Evolutionary conservation across 23 red algal species (phyloP).

Genomic region (Chondrus crispus): DNA sequence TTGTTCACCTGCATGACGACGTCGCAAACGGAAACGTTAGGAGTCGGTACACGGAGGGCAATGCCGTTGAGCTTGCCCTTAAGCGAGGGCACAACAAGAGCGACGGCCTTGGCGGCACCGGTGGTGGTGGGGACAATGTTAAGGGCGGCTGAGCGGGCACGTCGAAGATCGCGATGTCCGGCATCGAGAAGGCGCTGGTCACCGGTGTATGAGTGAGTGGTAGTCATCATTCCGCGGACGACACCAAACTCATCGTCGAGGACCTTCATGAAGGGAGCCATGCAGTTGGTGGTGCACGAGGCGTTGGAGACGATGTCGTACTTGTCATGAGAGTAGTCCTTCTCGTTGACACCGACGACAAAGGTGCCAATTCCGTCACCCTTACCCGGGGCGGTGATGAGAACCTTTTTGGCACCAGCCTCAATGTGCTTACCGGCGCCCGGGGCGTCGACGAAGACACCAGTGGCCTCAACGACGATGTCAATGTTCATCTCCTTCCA

Average conservation of each 20-base stretch:
- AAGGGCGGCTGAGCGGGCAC: slow-evolving; percentile 87
- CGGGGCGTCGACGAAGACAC: slow-evolving; percentile 87
- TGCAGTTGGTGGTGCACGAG: slow-evolving; percentile 98
- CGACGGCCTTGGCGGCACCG: slow-evolving; percentile 94
- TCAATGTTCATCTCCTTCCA: slow-evolving; percentile 87
- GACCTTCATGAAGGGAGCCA: slow-evolving; percentile 96
- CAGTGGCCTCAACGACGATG: slow-evolving; percentile 94
- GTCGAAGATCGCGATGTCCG: slow-evolving; percentile 91
- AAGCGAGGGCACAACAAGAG: slow-evolving; percentile 77
- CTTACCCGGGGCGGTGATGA: slow-evolving; percentile 98
- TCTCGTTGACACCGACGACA: slow-evolving; percentile 90
- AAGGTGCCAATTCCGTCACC: slow-evolving; percentile 82
- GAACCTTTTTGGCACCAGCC: slow-evolving; percentile 97
- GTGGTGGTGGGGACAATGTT: slow-evolving; percentile 99
- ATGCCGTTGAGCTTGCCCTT: slow-evolving; percentile 95
- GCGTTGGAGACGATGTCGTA: slow-evolving; percentile 94
- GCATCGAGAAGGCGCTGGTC: slow-evolving; percentile 95
- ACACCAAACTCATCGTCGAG: slow-evolving; percentile 95
- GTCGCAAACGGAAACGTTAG: slow-evolving; percentile 91
- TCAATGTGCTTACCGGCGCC: slow-evolving; percentile 89
- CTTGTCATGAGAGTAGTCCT: slow-evolving; percentile 63
- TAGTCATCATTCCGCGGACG: slow-evolving; percentile 97
- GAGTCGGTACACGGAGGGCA: slow-evolving; percentile 95
- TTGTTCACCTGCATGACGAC: slow-evolving; percentile 89
- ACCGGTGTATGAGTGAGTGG: slow-evolving; percentile 95